phyloP scores from a whole-genome alignment of 2,329 filamentous ascomycete species.

The Diaporthe citrichinensis region DNA sequence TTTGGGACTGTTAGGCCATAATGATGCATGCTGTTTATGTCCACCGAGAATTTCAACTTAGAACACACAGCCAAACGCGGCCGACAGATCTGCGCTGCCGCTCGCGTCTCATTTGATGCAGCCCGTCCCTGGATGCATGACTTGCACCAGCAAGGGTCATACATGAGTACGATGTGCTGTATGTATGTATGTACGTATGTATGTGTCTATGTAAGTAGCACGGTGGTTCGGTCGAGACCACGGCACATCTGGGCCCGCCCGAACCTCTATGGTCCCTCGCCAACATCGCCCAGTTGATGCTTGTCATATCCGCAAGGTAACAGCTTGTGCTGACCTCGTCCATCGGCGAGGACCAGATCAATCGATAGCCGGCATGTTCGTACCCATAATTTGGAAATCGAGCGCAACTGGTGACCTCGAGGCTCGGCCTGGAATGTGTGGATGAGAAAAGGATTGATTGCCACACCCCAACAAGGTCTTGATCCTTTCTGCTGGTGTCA shows the following conservation, averaged over 20 bases:
- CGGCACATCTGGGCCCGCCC: not conserved
- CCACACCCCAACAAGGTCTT: not conserved
- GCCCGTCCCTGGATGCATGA: conserved; percentile 13
- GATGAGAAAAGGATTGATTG: not conserved
- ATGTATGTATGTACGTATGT: not conserved
- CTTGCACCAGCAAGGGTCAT: conserved; percentile 24
- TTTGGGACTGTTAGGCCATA: not conserved
- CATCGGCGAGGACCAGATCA: not conserved
- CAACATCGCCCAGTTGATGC: not conserved
- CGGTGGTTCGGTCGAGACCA: conserved; percentile 6
- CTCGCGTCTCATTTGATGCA: conserved; percentile 16
- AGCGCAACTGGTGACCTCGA: not conserved
- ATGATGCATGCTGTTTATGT: not conserved
- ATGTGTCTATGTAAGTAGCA: not conserved
- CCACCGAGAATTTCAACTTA: not conserved
- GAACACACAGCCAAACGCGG: conserved; percentile 1
- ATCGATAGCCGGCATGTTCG: not conserved
- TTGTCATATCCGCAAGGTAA: not conserved
- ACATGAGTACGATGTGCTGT: conserved; percentile 1
- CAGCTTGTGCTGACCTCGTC: conserved; percentile 5
- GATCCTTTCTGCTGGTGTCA: not conserved
- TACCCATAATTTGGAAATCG: not conserved
- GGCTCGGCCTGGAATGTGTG: not conserved
- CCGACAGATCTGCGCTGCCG: conserved; percentile 11
- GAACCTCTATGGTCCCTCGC: not conserved